These are phyloP conservation scores for Citrus sp. DNA, from an alignment of 345 rosid species.

Conservation along the genomic window DNA sequence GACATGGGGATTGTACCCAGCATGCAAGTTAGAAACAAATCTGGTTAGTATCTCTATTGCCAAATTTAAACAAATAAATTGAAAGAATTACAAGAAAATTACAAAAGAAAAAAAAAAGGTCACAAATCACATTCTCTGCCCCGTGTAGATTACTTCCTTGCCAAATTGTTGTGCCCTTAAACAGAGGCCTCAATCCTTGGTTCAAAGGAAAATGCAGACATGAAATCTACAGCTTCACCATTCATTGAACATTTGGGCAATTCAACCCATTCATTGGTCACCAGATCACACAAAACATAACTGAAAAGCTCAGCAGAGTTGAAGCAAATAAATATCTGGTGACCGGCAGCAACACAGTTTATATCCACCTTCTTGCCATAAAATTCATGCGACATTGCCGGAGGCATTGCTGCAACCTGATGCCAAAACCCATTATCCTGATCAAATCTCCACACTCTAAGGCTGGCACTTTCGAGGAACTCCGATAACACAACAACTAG, in stretches of 20 bases:
- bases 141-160: not conserved
- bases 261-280: constrained; percentile 56
- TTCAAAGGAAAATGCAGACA: constrained; percentile 79
- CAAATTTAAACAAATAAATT: not conserved
- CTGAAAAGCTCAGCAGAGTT: constrained; percentile 54
- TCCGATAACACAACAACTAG: constrained; percentile 67
- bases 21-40: not conserved
- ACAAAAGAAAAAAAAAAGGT: not conserved
- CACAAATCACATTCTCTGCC: not conserved
- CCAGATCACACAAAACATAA: constrained; percentile 49
- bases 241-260: constrained; percentile 44
- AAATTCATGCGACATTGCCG: constrained; percentile 75
- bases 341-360: constrained; percentile 75
- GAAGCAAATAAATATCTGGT: constrained; percentile 64
- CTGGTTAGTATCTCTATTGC: not conserved
- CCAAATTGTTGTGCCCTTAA: constrained; percentile 17
- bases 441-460: constrained; percentile 72
- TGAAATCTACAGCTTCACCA: constrained; percentile 65
- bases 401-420: constrained; percentile 72
- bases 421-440: constrained; percentile 48
- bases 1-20: not conserved
- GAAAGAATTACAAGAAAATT: constrained; percentile 4
- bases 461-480: constrained; percentile 72
- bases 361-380: constrained; percentile 72
- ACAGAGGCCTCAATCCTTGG: constrained; percentile 76